Evolutionary conservation across 768 basidiomycete species (phyloP).

Genomic region (Pleurotus djamor): DNA sequence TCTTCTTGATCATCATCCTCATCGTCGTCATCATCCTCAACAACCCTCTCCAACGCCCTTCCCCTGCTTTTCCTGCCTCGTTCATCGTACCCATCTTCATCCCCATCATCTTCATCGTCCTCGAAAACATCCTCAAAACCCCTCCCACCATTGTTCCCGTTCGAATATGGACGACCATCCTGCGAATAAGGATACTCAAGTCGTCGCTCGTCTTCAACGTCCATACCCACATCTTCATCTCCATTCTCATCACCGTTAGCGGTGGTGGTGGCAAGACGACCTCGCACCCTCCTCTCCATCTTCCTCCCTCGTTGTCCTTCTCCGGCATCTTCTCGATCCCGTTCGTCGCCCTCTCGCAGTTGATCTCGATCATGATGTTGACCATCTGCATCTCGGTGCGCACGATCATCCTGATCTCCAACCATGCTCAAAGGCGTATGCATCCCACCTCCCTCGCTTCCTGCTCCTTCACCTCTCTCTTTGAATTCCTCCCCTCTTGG

Average conservation of each 20-base stretch:
- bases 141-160: slow-evolving; percentile 4
- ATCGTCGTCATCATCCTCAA: slow-evolving; percentile 19
- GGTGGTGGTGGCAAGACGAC: not conserved
- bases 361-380: no score
- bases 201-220: not conserved
- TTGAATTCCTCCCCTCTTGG: not conserved
- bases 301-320: no score
- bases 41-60: slow-evolving; percentile 3
- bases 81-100: not conserved
- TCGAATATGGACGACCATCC: not conserved
- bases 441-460: not conserved
- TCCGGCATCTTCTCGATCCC: no score
- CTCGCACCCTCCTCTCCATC: no score
- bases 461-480: not conserved
- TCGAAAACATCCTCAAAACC: slow-evolving; percentile 10
- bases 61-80: not conserved
- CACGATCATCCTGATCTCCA: no score
- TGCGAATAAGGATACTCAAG: not conserved
- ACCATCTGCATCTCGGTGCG: no score
- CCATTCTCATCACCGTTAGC: slow-evolving; percentile 5
- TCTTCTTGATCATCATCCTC: slow-evolving; percentile 15
- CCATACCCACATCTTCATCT: not conserved
- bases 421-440: no score
- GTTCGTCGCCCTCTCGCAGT: no score
- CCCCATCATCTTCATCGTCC: not conserved